Evolutionary conservation across 192 early-diverging fungal genomes (phyloP).

Genomic region (Phlyctochytrium bullatum): DNA sequence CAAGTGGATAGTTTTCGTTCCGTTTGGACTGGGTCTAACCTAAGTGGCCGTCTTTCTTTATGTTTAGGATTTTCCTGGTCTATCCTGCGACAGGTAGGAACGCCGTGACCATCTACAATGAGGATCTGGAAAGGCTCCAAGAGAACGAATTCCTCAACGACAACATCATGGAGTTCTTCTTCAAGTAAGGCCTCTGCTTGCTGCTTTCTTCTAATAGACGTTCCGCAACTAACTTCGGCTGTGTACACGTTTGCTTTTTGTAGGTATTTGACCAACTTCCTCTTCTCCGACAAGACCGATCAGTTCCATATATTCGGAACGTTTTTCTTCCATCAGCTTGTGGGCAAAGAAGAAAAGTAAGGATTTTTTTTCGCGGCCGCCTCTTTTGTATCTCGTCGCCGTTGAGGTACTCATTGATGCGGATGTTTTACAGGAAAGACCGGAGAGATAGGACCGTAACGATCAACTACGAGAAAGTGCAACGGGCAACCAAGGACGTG

Average conservation of each 20-base stretch:
- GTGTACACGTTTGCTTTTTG: too few species aligned
- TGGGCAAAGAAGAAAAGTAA: constrained; percentile 20
- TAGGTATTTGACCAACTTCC: constrained; percentile 16
- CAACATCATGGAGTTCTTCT: constrained; percentile 82
- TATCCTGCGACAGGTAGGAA: constrained; percentile 54
- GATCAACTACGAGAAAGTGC: constrained; percentile 60
- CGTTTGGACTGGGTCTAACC: too few species aligned
- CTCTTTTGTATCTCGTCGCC: too few species aligned
- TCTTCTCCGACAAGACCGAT: constrained; percentile 15
- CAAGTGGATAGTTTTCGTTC: too few species aligned
- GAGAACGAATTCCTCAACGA: constrained; percentile 85
- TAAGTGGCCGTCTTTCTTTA: too few species aligned
- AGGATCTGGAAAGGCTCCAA: constrained; percentile 65
- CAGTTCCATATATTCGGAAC: constrained; percentile 78
- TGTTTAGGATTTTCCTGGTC: constrained; percentile 29
- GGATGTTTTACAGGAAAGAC: too few species aligned
- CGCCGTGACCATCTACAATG: constrained; percentile 58
- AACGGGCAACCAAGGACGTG: constrained; percentile 74
- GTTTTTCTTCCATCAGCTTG: constrained; percentile 78
- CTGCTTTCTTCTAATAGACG: background rate
- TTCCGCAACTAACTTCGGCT: too few species aligned
- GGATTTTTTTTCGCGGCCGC: too few species aligned
- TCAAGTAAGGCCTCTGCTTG: constrained; percentile 49
- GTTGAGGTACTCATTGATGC: too few species aligned
- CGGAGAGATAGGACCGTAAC: constrained; percentile 37